A percentile compares a stretch with the other conserved stretches of the same genome.
These are phyloP conservation scores for Echites panduratus DNA, from an alignment of 257 asterid species.

Conservation along the genomic window DNA sequence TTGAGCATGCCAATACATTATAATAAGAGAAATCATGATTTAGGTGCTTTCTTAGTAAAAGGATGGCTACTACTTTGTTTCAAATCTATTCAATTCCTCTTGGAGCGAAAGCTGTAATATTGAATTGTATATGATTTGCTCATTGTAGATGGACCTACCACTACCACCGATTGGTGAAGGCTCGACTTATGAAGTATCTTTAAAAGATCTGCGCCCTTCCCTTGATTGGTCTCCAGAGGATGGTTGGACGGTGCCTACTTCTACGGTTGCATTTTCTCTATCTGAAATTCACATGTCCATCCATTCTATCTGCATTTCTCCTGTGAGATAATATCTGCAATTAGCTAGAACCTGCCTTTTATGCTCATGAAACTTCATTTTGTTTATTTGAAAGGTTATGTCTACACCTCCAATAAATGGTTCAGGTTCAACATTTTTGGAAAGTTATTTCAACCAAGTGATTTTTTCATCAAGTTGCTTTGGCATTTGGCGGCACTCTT, in stretches of 20 bases:
- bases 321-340: neutral
- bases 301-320: neutral
- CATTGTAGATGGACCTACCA: constrained; percentile 49
- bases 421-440: no score
- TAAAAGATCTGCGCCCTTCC: constrained; percentile 74
- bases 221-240: constrained; percentile 63
- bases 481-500: no score
- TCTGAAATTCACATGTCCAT: neutral
- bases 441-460: no score
- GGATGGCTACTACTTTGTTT: neutral
- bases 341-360: no score
- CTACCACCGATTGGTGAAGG: constrained; percentile 79
- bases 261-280: constrained; percentile 34
- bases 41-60: neutral
- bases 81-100: neutral
- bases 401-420: no score
- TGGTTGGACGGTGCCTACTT: constrained; percentile 65
- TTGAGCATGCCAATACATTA: neutral
- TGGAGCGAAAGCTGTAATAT: neutral
- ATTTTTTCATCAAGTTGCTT: no score
- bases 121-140: constrained; percentile 6
- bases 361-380: no score
- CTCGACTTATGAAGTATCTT: constrained; percentile 27
- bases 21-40: neutral
- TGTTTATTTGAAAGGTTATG: no score